Base-by-base conservation (phyloP, 129 eudicot genomes). In the Centrapalus pauciflorus region DNA sequence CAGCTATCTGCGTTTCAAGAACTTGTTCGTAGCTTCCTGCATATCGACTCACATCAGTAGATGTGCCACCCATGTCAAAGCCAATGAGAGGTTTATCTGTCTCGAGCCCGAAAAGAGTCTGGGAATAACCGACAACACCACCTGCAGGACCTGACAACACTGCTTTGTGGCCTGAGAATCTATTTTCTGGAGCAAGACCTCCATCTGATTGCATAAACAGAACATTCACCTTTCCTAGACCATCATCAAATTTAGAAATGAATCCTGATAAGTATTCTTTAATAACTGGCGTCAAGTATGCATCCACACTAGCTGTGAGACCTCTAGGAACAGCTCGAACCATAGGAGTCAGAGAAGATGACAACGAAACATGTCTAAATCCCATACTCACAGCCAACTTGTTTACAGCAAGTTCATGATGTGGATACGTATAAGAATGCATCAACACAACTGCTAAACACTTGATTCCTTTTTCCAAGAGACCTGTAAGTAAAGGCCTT, bases 311-410 rank as follows among this genome's bases (percentile, higher is more conserved):
- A 21, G 99, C 99, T 4, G 99, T 93, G 55, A 89, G 77, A 75
- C 99, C 99, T 56, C 99, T 83, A 41, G 99, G 99, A 76, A 93
- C 96, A 16, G 99, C 99, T 70, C 99, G 89, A 76, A 93, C 99
- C 99, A 93, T 93, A 29, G 99, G 99, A 54, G 96, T 89, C 67
- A 93, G 69, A 37, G 96, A 87, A 45, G 99, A 93, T 5, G 99
- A 93, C 50, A 93, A 33, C 3, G 99, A 93, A 56, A 93, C 93
- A 52, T 93, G 99, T 35, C 80, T 86, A 73, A 93, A 93, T 9
- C 99, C 99, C 76, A 93, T 71, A 41, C 72, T 78, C 54, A 69
- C 43, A 11, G 99, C 99, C 72, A 93, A 71, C 19, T 79, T 79
- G 17, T 75, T 81, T 57, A 93, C 76, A 12, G 77, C 51, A 37